These are phyloP conservation scores for Sedum album DNA, from an alignment of 164 flowering plant species.

Conservation along the genomic window DNA sequence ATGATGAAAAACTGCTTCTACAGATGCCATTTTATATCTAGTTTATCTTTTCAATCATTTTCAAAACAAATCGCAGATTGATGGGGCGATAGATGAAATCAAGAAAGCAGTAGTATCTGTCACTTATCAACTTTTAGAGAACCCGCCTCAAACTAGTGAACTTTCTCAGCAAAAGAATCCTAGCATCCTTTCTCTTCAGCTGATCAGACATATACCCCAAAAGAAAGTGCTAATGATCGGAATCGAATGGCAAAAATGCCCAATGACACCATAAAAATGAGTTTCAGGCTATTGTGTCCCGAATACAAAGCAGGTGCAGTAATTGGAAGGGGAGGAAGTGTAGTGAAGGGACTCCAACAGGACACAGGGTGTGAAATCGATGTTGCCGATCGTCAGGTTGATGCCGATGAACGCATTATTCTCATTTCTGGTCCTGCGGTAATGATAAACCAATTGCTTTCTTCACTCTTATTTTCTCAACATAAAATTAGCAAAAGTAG, in stretches of 20 bases:
- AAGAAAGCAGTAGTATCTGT: slow-evolving; percentile 65
- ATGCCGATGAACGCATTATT: slow-evolving; percentile 72
- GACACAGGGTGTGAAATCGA: slow-evolving; percentile 94
- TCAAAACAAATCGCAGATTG: slow-evolving; percentile 38
- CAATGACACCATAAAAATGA: slow-evolving; percentile 45
- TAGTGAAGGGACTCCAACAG: slow-evolving; percentile 54
- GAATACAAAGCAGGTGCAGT: slow-evolving; percentile 72
- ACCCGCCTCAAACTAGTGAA: slow-evolving; percentile 47
- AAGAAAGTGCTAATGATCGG: slow-evolving; percentile 29
- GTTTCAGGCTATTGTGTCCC: slow-evolving; percentile 59
- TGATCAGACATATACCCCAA: slow-evolving; percentile 31
- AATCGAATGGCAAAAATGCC: slow-evolving; percentile 19
- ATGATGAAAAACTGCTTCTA: neutral
- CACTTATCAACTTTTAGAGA: slow-evolving; percentile 63
- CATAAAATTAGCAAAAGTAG: neutral
- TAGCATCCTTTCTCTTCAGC: slow-evolving; percentile 33
- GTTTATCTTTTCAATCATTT: neutral
- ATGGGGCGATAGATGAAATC: slow-evolving; percentile 56
- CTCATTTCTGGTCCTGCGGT: slow-evolving; percentile 80
- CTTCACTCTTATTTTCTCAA: neutral
- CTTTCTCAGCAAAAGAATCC: slow-evolving; percentile 24
- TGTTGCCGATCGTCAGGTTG: slow-evolving; percentile 48
- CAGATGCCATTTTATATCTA: neutral
- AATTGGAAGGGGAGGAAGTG: slow-evolving; percentile 84
- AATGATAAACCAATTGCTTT: slow-evolving; percentile 17